Evolutionary conservation across 1,284 basidiomycete genomes (phyloP), one percentile per base, ranked within the genome.

Genomic region (Tilletia walkeri): DNA sequence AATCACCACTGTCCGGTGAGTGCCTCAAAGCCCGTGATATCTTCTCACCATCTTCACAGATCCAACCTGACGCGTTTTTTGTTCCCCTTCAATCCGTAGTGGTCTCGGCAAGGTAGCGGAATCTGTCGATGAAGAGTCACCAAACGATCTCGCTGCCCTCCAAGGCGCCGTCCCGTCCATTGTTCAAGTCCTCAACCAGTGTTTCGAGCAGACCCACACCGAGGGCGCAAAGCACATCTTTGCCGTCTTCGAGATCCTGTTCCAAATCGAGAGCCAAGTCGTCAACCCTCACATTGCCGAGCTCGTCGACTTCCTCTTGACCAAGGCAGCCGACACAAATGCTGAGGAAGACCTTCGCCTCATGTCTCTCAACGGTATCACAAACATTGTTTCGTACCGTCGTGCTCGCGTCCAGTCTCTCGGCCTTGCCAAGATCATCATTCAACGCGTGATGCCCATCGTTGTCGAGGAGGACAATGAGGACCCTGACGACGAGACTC

Each of bases 211-310:
- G 59, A 89, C 88, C 59, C 91, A 98, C 82, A 92, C 94, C 82
- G 88, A 88, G 59, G 90, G 90, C 72, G 92, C 92, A 69, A 90
- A 94, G 74, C 90, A 95, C 80, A 88, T 95, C 45, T 96, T 97
- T 80, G 96, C 99, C 82, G 93, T 97, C 34, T 89, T 99, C 75
- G 96, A 99, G 87, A 95, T 93, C 1, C 89, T 99, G 69, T 88
- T 97, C 67, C 95, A 78, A 74, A 82, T 93, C 90, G 96, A 99
- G 87, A 90, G 93, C 16, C 95, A 95, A 45, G 87, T 99, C 61
- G 88, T 99, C 67, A 90, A 92, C 72, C 91, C 92, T 80, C 91
- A 94, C 84, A 91, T 97, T 39, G 89, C 92, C 67, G 90, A 94
- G 78, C 88, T 99, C 63, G 91, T 93, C 66, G 88, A 92, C 72